Conservation (phyloP, 768 basidiomycete genomes). For the Hortiboletus campestris region DNA sequence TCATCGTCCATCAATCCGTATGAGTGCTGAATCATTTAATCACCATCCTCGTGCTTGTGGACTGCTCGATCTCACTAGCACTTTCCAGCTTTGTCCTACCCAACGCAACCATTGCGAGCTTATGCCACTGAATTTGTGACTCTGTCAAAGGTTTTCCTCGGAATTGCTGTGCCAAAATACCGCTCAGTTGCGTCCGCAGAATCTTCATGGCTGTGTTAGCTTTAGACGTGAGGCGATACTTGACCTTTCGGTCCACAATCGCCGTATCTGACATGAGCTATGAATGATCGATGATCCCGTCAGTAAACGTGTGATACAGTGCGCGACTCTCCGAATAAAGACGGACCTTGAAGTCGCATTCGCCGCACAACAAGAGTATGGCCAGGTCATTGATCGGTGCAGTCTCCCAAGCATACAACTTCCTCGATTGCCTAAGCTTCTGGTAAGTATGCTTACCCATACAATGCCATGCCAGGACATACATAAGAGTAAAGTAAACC, state of each 20-base stretch:
- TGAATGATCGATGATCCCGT: neutral
- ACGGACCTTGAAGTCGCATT: conserved; percentile 81
- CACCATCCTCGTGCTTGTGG: conserved; percentile 12
- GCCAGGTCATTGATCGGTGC: conserved; percentile 84
- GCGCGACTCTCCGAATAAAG: neutral
- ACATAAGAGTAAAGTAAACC: conserved; percentile 89
- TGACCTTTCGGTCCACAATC: conserved; percentile 83
- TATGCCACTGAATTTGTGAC: conserved; percentile 69
- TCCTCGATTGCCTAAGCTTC: conserved; percentile 81
- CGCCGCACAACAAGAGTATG: conserved; percentile 83
- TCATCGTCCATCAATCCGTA: neutral
- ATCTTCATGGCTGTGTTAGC: conserved; percentile 76
- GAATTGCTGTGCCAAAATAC: conserved; percentile 63
- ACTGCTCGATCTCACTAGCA: conserved; percentile 21
- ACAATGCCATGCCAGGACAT: conserved; percentile 16
- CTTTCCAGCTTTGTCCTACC: conserved; percentile 46
- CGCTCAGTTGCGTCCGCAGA: conserved; percentile 62
- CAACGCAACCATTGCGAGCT: conserved; percentile 61
- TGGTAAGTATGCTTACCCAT: conserved; percentile 3
- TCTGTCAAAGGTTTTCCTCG: conserved; percentile 57
- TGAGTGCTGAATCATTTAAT: conserved; percentile 13
- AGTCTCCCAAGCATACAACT: conserved; percentile 90
- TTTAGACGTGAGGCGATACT: conserved; percentile 67
- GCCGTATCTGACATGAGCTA: conserved; percentile 73
- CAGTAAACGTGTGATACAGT: neutral